Evolutionary conservation across 768 basidiomycete species (phyloP).

Genomic region (Heimioporus sp.): DNA sequence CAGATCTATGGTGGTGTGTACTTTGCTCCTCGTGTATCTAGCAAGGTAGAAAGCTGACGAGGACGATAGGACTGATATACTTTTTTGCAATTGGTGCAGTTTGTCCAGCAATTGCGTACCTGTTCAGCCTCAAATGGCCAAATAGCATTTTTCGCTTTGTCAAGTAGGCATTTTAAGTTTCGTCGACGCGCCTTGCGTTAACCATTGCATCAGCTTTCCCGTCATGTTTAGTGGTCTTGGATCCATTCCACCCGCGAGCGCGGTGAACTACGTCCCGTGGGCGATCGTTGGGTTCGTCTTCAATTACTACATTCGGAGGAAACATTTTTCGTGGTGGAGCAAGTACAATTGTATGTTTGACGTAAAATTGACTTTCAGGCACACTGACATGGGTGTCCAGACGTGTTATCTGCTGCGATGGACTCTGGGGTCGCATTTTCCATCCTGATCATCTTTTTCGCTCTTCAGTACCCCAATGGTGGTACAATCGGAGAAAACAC

Average conservation of each 20-base stretch:
- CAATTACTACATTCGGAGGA: slow-evolving; percentile 58
- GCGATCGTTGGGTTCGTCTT: slow-evolving; percentile 64
- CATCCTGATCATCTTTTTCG: slow-evolving; percentile 56
- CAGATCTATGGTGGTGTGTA: slow-evolving; percentile 51
- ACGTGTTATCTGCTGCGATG: slow-evolving; percentile 69
- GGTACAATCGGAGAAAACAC: slow-evolving; percentile 55
- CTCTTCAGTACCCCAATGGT: slow-evolving; percentile 61
- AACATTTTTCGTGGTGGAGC: slow-evolving; percentile 67
- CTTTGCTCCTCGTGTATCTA: neutral
- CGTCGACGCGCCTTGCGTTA: neutral
- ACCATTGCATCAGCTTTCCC: slow-evolving; percentile 33
- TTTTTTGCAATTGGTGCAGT: slow-evolving; percentile 79
- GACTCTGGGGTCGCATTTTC: slow-evolving; percentile 67
- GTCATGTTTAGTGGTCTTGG: slow-evolving; percentile 57
- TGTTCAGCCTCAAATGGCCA: slow-evolving; percentile 58
- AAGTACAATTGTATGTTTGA: slow-evolving; percentile 43
- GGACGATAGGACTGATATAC: slow-evolving; percentile 44
- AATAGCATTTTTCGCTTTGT: slow-evolving; percentile 58
- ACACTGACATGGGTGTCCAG: slow-evolving; percentile 27
- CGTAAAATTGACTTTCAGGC: neutral
- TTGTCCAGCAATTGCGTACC: slow-evolving; percentile 54
- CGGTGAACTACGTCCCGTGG: slow-evolving; percentile 68
- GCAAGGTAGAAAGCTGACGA: neutral
- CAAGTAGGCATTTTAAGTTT: slow-evolving; percentile 44
- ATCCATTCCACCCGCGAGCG: slow-evolving; percentile 62